phyloP scores from a whole-genome alignment of 805 yeast genomes.

The Clavispora carvajalis region DNA sequence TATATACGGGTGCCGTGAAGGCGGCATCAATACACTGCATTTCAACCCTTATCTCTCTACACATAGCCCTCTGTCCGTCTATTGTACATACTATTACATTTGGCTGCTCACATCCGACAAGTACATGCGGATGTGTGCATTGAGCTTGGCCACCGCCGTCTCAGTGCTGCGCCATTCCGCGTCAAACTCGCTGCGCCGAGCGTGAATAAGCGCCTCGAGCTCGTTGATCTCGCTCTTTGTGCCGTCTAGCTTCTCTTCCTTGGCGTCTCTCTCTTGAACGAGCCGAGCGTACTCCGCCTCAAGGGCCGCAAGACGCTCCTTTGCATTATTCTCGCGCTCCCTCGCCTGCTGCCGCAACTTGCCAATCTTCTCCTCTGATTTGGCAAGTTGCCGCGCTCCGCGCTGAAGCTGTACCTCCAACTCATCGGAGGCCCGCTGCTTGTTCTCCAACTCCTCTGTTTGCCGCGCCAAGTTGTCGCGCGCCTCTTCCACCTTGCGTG shows the following conservation, averaged over 20 bases:
- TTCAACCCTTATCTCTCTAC: neutral
- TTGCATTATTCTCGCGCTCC: constrained; percentile 39
- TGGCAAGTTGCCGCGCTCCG: constrained; percentile 44
- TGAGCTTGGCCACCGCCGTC: constrained; percentile 49
- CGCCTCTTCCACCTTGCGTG: constrained; percentile 38
- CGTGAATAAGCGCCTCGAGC: constrained; percentile 38
- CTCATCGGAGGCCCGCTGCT: constrained; percentile 33
- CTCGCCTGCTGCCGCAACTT: constrained; percentile 40
- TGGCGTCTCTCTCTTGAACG: constrained; percentile 42
- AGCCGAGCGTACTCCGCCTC: constrained; percentile 44
- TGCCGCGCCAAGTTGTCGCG: constrained; percentile 23
- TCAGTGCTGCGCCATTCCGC: constrained; percentile 49
- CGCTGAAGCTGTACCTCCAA: constrained; percentile 41
- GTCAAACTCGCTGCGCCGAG: constrained; percentile 40
- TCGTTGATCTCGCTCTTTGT: constrained; percentile 44
- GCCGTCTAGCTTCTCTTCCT: constrained; percentile 44
- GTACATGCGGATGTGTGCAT: constrained; percentile 51
- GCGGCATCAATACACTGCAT: no score
- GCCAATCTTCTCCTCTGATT: constrained; percentile 42
- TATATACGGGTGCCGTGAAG: neutral
- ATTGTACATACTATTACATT: constrained; percentile 8
- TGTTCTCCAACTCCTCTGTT: constrained; percentile 35
- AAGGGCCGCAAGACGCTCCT: constrained; percentile 39
- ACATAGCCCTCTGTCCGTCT: constrained; percentile 4
- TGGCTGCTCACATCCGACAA: constrained; percentile 45